Percentiles rank a stretch among this genome's conserved stretches.
These are phyloP conservation scores for Sapria himalayana DNA, from an alignment of 345 rosid species.

Conservation along the genomic window DNA sequence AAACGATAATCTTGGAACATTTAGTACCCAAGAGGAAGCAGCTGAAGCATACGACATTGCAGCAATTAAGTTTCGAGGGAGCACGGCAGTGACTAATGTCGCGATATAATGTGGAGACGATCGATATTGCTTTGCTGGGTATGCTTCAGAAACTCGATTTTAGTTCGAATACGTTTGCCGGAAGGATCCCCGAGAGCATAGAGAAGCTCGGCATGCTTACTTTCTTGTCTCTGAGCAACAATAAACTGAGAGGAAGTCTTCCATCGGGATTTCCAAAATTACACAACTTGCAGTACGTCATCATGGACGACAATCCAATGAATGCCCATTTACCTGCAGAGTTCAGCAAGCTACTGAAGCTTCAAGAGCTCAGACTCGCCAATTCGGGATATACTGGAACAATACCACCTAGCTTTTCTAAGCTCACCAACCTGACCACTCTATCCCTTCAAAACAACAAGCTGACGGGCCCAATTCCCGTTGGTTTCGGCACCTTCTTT, in stretches of 20 bases:
- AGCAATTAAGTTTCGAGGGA: too few species aligned
- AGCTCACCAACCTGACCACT: conserved; percentile 41
- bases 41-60: too few species aligned
- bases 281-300: conserved; percentile 47
- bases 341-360: conserved; percentile 28
- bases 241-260: conserved; percentile 33
- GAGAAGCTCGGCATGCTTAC: conserved; percentile 29
- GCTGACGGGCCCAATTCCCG: conserved; percentile 55
- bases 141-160: conserved; percentile 73
- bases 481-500: conserved; percentile 21
- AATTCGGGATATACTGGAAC: conserved; percentile 53
- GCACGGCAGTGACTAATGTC: too few species aligned
- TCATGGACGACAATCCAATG: conserved; percentile 83
- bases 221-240: conserved; percentile 63
- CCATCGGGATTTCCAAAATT: conserved; percentile 41
- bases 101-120: too few species aligned
- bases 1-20: too few species aligned
- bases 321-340: conserved; percentile 34
- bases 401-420: conserved; percentile 37
- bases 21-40: too few species aligned
- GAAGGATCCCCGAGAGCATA: conserved; percentile 34
- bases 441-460: conserved; percentile 61
- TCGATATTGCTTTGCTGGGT: too few species aligned
- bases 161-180: conserved; percentile 47
- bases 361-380: conserved; percentile 64